A percentile compares a stretch with the other conserved stretches of the same genome.
These are phyloP conservation scores for Trichoderma sp. DNA, from an alignment of 2,329 filamentous ascomycete species.

Conservation along the genomic window DNA sequence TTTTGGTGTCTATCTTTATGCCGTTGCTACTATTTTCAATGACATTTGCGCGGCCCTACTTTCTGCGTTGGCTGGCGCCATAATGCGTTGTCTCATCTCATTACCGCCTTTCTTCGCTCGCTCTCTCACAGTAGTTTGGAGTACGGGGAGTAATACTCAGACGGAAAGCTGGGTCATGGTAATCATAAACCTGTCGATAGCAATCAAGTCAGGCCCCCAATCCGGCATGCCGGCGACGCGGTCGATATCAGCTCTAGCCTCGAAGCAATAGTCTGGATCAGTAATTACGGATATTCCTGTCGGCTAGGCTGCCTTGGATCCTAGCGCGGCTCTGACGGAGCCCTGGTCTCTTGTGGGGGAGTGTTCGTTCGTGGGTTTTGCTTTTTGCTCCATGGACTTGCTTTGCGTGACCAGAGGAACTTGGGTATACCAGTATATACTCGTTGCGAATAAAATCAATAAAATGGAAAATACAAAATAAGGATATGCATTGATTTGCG, in stretches of 20 bases:
- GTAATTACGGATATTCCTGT: conserved; percentile 12
- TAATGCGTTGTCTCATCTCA: not conserved
- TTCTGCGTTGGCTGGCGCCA: not conserved
- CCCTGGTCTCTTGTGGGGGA: conserved; percentile 5
- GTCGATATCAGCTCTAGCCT: conserved; percentile 20
- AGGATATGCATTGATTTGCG: not conserved
- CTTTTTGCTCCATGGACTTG: conserved; percentile 3
- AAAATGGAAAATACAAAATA: not conserved
- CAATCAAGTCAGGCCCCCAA: not conserved
- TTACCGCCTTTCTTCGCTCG: not conserved
- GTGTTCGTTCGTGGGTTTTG: not conserved
- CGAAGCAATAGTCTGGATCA: conserved; percentile 14
- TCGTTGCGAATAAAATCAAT: not conserved
- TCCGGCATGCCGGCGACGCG: conserved; percentile 17
- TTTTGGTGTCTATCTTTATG: not conserved
- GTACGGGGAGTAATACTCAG: conserved; percentile 13
- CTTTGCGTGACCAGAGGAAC: not conserved
- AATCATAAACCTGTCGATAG: not conserved
- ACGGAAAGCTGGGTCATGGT: not conserved
- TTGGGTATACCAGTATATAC: not conserved
- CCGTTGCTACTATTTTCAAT: not conserved
- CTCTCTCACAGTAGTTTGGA: conserved; percentile 3
- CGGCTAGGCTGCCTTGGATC: not conserved
- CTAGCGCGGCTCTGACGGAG: conserved; percentile 14
- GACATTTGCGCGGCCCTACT: not conserved